phyloP scores from a whole-genome alignment of 306 rosid genomes.

The Gleditsia sinensis region DNA sequence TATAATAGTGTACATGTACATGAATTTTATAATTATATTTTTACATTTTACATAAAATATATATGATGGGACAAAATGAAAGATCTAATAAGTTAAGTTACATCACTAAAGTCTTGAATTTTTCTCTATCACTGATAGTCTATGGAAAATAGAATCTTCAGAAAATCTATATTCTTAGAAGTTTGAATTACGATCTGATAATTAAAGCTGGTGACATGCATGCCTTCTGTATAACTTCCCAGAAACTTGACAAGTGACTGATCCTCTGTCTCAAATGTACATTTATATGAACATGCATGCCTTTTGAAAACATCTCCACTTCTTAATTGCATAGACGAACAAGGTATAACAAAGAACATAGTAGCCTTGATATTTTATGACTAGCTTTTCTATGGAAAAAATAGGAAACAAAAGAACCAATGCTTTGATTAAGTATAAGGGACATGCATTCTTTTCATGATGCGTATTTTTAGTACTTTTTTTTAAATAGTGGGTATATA shows the following conservation, averaged over 20 bases:
- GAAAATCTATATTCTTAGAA: no score
- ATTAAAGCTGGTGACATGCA: no score
- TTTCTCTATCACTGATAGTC: no score
- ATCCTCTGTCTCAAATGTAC: neutral
- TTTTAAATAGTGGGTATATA: no score
- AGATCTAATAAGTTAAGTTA: no score
- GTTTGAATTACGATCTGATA: no score
- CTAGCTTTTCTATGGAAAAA: neutral
- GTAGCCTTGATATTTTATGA: neutral
- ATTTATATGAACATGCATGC: neutral
- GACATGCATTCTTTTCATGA: neutral
- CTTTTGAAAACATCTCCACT: neutral
- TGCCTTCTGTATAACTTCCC: neutral
- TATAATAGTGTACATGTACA: no score
- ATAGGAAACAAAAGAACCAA: neutral
- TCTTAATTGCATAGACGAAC: neutral
- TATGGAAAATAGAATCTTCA: no score
- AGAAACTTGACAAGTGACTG: neutral
- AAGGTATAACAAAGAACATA: neutral
- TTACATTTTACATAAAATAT: no score
- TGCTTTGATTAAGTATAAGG: neutral
- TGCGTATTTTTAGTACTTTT: neutral
- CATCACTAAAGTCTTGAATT: no score
- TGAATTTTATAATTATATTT: no score
- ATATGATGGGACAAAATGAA: no score